Evolutionary conservation across 2,329 filamentous ascomycete species (phyloP), one percentile per base, ranked within the genome.

Genomic region (Colletotrichum tofieldiae): DNA sequence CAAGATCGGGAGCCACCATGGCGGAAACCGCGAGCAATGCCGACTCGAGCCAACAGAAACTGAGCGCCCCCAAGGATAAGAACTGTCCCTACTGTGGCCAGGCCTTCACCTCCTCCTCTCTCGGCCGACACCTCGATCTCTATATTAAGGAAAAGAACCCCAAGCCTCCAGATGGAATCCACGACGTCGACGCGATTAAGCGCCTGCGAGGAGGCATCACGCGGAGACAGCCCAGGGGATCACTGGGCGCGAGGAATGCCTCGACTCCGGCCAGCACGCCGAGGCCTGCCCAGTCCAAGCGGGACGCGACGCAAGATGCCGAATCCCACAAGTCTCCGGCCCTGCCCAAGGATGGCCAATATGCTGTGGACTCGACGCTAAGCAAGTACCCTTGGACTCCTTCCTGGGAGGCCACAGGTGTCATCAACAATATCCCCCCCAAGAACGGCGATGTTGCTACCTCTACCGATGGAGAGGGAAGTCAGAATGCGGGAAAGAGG

Each of bases 91-190:
- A 94, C 84, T 98, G 96, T 82, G 88, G 91, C 58, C 94, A 98
- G 81, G 88, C 93, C 8, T 98, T 98, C 80, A 98, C 96, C 20
- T 98, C 95, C 1, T 98, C 95, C 20, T 97, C 94, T 2, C 90
- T 98, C 65, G 96, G 96, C 61, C 93, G 96, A 56, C 96, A 98
- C 83, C 91, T 98, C 76, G 96, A 98, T 81, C 90, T 98, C 49
- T 98, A 97, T 82, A 95, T 98, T 78, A 95, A 95, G 79, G 93
- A 95, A 71, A 97, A 95, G 84, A 98, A 98, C 81, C 94, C 96
- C 1, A 96, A 95, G 82, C 88, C 92, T 1, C 85, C 93, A 8
- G 96, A 98, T 83, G 95, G 95, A 61, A 84, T 98, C 56, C 96
- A 98, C 82, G 88, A 97, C 84, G 94, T 98, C 71, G 94, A 96